Evolutionary conservation across 78 protist genomes (phyloP), one percentile per base, ranked within the genome.

Genomic region (Dictyostelium firmibasis): DNA sequence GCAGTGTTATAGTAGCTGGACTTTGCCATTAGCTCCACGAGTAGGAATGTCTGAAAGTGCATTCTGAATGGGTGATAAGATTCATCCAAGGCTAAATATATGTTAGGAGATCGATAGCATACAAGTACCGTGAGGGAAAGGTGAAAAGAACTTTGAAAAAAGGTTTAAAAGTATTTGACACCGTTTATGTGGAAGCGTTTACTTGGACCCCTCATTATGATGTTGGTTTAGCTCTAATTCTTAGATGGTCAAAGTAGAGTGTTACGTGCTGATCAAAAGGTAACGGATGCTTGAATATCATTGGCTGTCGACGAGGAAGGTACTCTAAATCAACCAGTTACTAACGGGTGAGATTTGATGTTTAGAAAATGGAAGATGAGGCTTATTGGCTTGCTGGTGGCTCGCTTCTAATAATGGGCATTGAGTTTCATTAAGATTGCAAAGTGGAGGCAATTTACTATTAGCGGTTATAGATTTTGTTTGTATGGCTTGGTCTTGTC

Each of bases 111-210:
- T 96, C 98, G 97, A 97, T 97, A 97, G 98, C 97, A 96, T 85
- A 97, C 97, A 97, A 97, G 98, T 97, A 97, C 98, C 85, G 97
- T 95, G 98, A 97, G 85, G 98, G 98, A 96, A 97, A 97, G 98
- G 96, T 97, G 98, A 91, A 97, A 97, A 97, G 98, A 77, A 97
- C 98, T 91, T 91, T 97, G 98, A 97, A 96, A 96, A 96, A 96
- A 94, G 97, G 89, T 97, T 97, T 47, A 97, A 97, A 97, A 43
- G 95, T 50, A 85, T 77, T 75, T 85, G 91, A 86, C 81, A 85
- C 74, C 83, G 82, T 78, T 86, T 78, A 36, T 86, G 83, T 81
- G 94, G 94, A 89, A 89, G 94, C 94, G 94, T 67, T 89, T 89
- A 53, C 50, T 47, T 36, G 35, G 79, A 36, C 67, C 78, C 74